phyloP scores from a whole-genome alignment of 2,329 filamentous ascomycete genomes.

The Penicillium occitanis region DNA sequence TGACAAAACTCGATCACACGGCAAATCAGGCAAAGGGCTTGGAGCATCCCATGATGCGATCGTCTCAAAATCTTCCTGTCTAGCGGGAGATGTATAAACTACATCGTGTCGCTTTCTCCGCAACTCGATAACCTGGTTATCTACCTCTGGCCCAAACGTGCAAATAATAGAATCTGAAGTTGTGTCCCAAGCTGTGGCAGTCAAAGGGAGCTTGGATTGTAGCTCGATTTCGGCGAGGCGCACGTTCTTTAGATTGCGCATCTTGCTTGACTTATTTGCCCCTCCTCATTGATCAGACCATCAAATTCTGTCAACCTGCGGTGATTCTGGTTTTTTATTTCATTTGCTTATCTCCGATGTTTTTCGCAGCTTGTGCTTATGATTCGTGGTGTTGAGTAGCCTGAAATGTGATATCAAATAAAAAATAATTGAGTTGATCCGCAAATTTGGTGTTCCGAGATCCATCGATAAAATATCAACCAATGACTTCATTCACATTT shows the following conservation, averaged over 20 bases:
- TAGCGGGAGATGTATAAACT: slow-evolving; percentile 42
- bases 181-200: slow-evolving; percentile 83
- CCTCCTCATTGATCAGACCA: slow-evolving; percentile 35
- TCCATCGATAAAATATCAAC: slow-evolving; percentile 28
- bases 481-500: slow-evolving; percentile 48
- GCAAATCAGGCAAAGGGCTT: slow-evolving; percentile 72
- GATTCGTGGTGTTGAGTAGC: neutral
- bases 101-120: slow-evolving; percentile 48
- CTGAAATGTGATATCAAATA: neutral
- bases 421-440: slow-evolving; percentile 27
- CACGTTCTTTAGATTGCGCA: slow-evolving; percentile 87
- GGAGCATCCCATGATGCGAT: slow-evolving; percentile 89
- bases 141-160: slow-evolving; percentile 75
- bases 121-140: slow-evolving; percentile 72
- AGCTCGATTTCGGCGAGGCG: slow-evolving; percentile 66
- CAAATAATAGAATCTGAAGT: slow-evolving; percentile 75
- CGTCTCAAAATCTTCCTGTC: slow-evolving; percentile 42
- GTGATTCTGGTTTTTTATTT: neutral
- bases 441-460: slow-evolving; percentile 42
- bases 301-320: slow-evolving; percentile 16
- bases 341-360: neutral
- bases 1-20: slow-evolving; percentile 71
- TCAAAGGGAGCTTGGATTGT: slow-evolving; percentile 61
- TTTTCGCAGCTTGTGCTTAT: neutral
- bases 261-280: slow-evolving; percentile 47